phyloP scores from a whole-genome alignment of 148 eudicot genomes.

The Suaeda aralocaspica region DNA sequence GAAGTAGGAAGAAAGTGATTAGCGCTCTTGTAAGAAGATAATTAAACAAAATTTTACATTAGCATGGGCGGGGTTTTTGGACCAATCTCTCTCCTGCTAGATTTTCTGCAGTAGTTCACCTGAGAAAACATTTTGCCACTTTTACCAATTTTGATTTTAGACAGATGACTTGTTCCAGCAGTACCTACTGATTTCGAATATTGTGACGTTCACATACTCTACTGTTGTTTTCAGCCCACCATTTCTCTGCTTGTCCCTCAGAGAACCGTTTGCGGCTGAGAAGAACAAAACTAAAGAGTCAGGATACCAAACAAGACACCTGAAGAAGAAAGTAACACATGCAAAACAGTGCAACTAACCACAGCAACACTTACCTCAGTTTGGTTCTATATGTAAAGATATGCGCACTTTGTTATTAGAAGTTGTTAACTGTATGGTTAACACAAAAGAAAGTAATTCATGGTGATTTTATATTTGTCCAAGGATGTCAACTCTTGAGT shows the following conservation, averaged over 20 bases:
- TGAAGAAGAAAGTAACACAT: neutral
- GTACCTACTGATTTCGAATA: constrained; percentile 28
- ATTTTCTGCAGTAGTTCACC: neutral
- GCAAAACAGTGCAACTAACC: neutral
- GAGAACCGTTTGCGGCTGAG: constrained; percentile 82
- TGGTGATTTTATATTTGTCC: too few relatives aligned
- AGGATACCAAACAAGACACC: neutral
- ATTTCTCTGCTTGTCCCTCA: constrained; percentile 84
- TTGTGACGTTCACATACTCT: constrained; percentile 65
- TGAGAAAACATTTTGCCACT: neutral
- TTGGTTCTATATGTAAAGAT: neutral
- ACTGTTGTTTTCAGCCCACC: constrained; percentile 84
- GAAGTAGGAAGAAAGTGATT: neutral
- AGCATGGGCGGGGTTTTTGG: neutral
- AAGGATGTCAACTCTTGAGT: too few relatives aligned
- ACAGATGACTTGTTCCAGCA: constrained; percentile 6
- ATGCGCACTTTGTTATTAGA: too few relatives aligned
- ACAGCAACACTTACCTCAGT: neutral
- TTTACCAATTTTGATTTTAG: neutral
- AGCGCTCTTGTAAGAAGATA: neutral
- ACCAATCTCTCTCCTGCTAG: neutral
- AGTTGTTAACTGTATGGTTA: too few relatives aligned
- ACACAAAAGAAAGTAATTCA: too few relatives aligned
- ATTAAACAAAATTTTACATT: neutral
- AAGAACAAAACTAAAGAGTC: neutral